Conservation (phyloP, 441 rosid genomes). For the Aleurites moluccanus region DNA sequence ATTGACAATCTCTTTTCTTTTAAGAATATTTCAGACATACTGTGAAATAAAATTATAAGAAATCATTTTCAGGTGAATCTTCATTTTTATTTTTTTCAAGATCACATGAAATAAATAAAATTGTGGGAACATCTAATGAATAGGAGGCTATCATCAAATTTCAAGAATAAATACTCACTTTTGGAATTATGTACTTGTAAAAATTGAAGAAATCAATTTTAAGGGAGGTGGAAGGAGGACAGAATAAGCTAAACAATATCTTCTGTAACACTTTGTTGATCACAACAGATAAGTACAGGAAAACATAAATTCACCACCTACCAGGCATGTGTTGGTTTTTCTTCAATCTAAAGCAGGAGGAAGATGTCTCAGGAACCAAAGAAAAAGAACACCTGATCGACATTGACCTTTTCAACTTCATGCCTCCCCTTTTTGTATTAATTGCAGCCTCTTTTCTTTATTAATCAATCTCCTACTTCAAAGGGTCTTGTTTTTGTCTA, state of each 20-base stretch:
- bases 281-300: slow-evolving; percentile 1
- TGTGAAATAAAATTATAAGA: too few relatives aligned
- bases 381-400: not conserved
- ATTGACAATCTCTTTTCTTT: too few relatives aligned
- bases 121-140: not conserved
- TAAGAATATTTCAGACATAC: too few relatives aligned
- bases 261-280: slow-evolving; percentile 13
- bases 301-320: not conserved
- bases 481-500: slow-evolving; percentile 41
- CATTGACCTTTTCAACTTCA: not conserved
- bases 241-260: slow-evolving; percentile 2
- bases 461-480: slow-evolving; percentile 23
- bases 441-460: slow-evolving; percentile 6
- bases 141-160: not conserved
- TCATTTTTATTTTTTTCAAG: not conserved
- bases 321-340: not conserved
- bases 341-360: not conserved
- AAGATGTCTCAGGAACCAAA: not conserved
- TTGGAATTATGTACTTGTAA: slow-evolving; percentile 1
- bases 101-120: not conserved
- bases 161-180: slow-evolving; percentile 10
- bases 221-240: not conserved
- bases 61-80: not conserved
- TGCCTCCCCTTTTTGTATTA: not conserved
- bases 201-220: slow-evolving; percentile 5